Evolutionary conservation across 768 basidiomycete species (phyloP).

Genomic region (Suillus sp.): DNA sequence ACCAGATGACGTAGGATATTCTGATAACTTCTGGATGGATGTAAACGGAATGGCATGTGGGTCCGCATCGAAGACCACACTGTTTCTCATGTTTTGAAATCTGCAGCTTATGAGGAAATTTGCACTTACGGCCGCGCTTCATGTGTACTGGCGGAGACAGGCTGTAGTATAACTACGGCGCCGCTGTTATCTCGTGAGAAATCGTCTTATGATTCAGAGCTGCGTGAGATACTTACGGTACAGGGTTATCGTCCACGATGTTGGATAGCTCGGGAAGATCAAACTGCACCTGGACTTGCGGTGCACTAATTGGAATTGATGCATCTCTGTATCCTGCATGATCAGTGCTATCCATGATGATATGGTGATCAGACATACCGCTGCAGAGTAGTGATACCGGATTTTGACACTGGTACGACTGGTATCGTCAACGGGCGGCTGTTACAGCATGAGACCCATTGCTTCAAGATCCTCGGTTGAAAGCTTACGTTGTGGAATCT

Average conservation of each 20-base stretch:
- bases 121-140: neutral
- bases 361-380: neutral
- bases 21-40: neutral
- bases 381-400: neutral
- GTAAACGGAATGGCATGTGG: neutral
- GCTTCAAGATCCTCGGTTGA: neutral
- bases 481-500: neutral
- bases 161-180: neutral
- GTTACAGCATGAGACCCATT: neutral
- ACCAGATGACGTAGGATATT: neutral
- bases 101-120: neutral
- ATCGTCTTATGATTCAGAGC: neutral
- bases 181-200: neutral
- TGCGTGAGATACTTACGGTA: neutral
- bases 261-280: neutral
- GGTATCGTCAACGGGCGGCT: neutral
- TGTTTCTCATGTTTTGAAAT: neutral
- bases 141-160: neutral
- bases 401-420: neutral
- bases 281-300: neutral
- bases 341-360: neutral
- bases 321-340: neutral
- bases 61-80: neutral
- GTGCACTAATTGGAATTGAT: neutral
- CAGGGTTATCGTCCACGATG: neutral